Evolutionary conservation across 345 rosid species (phyloP).

Genomic region (Camelina neglecta): DNA sequence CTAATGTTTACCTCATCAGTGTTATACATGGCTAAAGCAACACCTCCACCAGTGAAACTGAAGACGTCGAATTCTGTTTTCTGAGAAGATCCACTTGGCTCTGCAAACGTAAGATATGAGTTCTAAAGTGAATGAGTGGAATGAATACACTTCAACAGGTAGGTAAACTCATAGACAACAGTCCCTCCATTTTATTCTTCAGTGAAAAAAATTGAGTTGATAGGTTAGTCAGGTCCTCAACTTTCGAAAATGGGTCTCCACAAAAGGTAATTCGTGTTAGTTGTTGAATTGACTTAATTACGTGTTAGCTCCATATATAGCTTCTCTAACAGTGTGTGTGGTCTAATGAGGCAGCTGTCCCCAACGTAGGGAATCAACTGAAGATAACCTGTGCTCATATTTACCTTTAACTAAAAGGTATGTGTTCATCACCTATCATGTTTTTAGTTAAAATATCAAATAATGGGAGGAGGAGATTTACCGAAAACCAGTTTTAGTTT

Average conservation of each 20-base stretch:
- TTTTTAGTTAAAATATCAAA: conserved; percentile 12
- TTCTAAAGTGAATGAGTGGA: conserved; percentile 12
- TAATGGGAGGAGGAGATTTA: conserved; percentile 34
- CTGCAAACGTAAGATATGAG: conserved; percentile 49
- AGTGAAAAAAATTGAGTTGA: neutral
- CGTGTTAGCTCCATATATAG: conserved; percentile 22
- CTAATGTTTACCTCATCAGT: conserved; percentile 78
- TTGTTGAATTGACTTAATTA: neutral
- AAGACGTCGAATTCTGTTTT: conserved; percentile 75
- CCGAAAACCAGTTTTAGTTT: conserved; percentile 79
- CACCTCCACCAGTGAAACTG: conserved; percentile 85
- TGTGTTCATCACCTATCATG: neutral
- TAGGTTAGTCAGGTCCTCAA: neutral
- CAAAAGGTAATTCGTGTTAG: neutral
- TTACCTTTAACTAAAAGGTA: conserved; percentile 8
- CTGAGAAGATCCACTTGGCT: conserved; percentile 64
- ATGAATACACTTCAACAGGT: neutral
- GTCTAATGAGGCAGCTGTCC: neutral
- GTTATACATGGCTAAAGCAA: conserved; percentile 87
- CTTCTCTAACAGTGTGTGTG: conserved; percentile 3
- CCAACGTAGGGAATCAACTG: neutral
- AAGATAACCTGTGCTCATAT: neutral
- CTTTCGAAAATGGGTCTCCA: neutral
- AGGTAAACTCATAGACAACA: neutral
- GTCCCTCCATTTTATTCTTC: neutral